Conservation (phyloP, 306 rosid species). For the Pyrus communis region DNA sequence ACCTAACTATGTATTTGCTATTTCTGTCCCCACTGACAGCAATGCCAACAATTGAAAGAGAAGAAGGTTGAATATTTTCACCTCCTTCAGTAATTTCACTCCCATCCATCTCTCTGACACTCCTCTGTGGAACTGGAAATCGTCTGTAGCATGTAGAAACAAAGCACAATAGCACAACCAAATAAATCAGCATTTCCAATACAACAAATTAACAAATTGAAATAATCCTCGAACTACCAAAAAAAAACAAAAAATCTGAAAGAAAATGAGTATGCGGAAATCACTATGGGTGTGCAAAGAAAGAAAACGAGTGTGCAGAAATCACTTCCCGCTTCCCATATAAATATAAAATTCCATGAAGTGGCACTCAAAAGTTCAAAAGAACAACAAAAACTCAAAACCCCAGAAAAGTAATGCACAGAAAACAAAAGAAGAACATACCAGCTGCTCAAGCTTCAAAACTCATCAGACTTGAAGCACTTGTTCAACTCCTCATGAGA, state of each 20-base stretch:
- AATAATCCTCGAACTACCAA: neutral
- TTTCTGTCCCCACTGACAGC: conserved; percentile 76
- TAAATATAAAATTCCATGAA: neutral
- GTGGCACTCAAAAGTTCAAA: neutral
- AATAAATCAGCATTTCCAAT: neutral
- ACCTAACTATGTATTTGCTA: conserved; percentile 61
- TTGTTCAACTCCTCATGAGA: neutral
- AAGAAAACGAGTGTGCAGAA: neutral
- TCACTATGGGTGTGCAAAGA: too few species aligned
- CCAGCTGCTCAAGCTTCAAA: neutral
- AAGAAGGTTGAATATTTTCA: conserved; percentile 16
- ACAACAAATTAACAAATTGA: neutral
- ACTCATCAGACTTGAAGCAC: neutral
- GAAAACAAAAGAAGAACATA: neutral
- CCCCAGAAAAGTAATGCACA: neutral
- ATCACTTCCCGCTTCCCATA: too few species aligned
- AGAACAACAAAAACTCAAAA: neutral
- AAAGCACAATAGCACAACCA: neutral
- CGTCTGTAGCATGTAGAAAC: conserved; percentile 11
- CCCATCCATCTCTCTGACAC: conserved; percentile 34
- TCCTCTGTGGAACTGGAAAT: neutral
- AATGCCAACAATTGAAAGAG: conserved; percentile 47
- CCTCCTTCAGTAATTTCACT: conserved; percentile 18
- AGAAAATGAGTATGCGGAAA: too few species aligned
- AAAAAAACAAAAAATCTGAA: neutral